These are phyloP conservation scores for Penicillium robsamsonii DNA, from an alignment of 495 filamentous ascomycete genomes.

Conservation along the genomic window DNA sequence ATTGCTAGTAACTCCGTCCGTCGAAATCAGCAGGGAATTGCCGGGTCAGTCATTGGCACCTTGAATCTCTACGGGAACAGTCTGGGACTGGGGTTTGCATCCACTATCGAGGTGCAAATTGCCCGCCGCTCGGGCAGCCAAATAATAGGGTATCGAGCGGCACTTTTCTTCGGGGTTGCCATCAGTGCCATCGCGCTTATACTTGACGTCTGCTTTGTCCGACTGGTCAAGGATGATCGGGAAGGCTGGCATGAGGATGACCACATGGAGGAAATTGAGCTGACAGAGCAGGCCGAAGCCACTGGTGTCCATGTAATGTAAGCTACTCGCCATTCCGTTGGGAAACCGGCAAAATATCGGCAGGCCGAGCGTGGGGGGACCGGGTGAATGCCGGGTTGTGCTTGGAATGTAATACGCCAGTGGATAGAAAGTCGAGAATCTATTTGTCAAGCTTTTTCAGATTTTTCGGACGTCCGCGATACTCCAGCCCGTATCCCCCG, in stretches of 20 bases:
- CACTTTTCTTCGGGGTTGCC: conserved; percentile 44
- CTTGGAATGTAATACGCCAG: neutral
- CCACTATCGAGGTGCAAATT: conserved; percentile 44
- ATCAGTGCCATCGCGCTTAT: conserved; percentile 40
- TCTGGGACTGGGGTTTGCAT: conserved; percentile 50
- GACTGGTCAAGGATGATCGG: conserved; percentile 40
- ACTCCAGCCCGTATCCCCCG: neutral
- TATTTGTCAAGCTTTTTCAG: conserved; percentile 6
- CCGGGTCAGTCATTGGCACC: conserved; percentile 47
- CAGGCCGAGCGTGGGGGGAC: conserved; percentile 7
- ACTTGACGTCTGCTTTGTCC: conserved; percentile 39
- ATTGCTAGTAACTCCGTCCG: conserved; percentile 53
- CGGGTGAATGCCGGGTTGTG: neutral
- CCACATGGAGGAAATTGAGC: conserved; percentile 16
- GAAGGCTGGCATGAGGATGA: conserved; percentile 43
- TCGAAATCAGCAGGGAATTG: conserved; percentile 50
- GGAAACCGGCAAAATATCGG: conserved; percentile 3
- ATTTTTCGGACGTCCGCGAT: neutral
- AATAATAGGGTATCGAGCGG: conserved; percentile 39
- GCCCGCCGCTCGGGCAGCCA: conserved; percentile 16
- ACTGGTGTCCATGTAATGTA: conserved; percentile 14
- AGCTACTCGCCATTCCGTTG: neutral
- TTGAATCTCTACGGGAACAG: conserved; percentile 49
- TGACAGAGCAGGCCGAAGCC: conserved; percentile 18
- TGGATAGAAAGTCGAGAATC: neutral